phyloP scores from a whole-genome alignment of 1,139 yeast species.

The Candida labiduridarum region DNA sequence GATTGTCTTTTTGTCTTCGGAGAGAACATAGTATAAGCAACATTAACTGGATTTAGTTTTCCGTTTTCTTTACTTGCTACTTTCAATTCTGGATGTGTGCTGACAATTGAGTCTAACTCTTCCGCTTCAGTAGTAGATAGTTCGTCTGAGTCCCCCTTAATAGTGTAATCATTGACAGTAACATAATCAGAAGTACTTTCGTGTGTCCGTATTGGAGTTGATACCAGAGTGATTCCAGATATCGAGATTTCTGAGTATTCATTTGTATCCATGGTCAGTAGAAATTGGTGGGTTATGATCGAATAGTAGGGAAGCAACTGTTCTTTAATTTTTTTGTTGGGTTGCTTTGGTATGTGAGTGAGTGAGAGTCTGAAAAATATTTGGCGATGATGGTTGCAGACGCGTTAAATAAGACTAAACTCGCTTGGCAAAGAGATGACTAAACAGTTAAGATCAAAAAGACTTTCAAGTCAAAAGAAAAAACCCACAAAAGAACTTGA shows the following conservation, averaged over 20 bases:
- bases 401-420: background rate
- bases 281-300: background rate
- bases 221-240: constrained; percentile 12
- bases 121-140: background rate
- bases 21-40: constrained; percentile 47
- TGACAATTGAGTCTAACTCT: constrained; percentile 20
- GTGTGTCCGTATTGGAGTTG: constrained; percentile 10
- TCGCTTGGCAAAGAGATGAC: background rate
- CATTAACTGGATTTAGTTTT: constrained; percentile 39
- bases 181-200: constrained; percentile 6
- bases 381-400: background rate
- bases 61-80: constrained; percentile 31
- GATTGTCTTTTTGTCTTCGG: constrained; percentile 22
- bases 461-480: background rate
- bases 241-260: constrained; percentile 12
- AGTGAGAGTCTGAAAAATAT: background rate
- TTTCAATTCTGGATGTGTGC: constrained; percentile 36
- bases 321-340: background rate
- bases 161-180: constrained; percentile 5
- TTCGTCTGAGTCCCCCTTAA: constrained; percentile 12
- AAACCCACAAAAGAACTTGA: background rate
- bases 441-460: background rate
- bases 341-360: background rate
- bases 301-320: background rate
- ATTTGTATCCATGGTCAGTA: background rate